Evolutionary conservation across 352 stramenopile species (phyloP), one percentile per base, ranked within the genome.

Genomic region (Phytophthora pistaciae): DNA sequence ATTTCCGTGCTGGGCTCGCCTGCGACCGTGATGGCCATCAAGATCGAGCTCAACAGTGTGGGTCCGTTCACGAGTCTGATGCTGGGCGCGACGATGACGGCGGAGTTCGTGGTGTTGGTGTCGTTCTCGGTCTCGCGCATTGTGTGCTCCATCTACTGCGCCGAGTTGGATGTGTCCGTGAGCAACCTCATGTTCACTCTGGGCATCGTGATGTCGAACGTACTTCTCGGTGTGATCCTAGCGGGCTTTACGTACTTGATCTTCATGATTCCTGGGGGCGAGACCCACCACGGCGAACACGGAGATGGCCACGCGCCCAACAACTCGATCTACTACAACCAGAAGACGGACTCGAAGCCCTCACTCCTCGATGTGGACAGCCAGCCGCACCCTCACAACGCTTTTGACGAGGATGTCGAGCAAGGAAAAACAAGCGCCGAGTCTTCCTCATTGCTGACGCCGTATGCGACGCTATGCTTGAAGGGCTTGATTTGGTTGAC

Each of bases 1-100:
- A 91, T 90, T 48, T 85, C 80, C 14, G 84, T 91, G 14, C 65
- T 90, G 16, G 82, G 76, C 5, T 91, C 84, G n/a, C 84, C 84
- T 1, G 84, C 82, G n/a, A 91, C 84, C 21, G 80, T 89, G 54
- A 90, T 91, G 82, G 84, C 84, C 48, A 91, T 91, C 73, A 90
- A 91, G 72, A 91, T 90, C 57, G 84, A 91, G 61, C 73, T 91
- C 58, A 89, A 92, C 57, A 88, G 82, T 40, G 84, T 90, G 48
- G 84, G 84, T 11, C 83, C 80, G 5, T 92, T 92, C 72, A 92
- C 84, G 13, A 91, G 85, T 62, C 68, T 92, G 56, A 92, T 92
- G 84, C 74, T 92, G 3, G 84, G 84, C 16, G 75, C 83, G 25
- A 91, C 83, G 8, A 92, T 92, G 84, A 84, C 71, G 3, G 80